phyloP scores from a whole-genome alignment of 2,329 filamentous ascomycete genomes.

The Botrytis medusae region DNA sequence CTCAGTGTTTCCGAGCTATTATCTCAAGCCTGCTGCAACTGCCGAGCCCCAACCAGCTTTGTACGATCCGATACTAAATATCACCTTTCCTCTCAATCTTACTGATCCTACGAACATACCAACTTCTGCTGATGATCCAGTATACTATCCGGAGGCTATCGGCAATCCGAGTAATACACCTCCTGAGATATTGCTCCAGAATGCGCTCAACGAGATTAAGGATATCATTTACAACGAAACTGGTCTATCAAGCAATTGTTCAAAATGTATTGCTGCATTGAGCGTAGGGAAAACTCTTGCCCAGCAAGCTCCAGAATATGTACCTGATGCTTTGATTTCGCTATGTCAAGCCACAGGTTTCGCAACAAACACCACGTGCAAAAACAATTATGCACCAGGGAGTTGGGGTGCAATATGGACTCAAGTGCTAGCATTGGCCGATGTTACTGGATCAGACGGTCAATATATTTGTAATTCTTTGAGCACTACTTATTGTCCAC shows the following conservation, averaged over 20 bases:
- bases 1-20: slow-evolving; percentile 51
- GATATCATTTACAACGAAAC: slow-evolving; percentile 45
- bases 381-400: slow-evolving; percentile 47
- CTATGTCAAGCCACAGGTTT: slow-evolving; percentile 52
- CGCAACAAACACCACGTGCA: slow-evolving; percentile 49
- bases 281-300: slow-evolving; percentile 52
- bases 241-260: slow-evolving; percentile 47
- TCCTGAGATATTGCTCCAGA: slow-evolving; percentile 45
- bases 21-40: slow-evolving; percentile 46
- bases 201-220: slow-evolving; percentile 46
- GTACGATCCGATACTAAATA: slow-evolving; percentile 53
- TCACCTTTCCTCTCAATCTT: slow-evolving; percentile 54
- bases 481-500: slow-evolving; percentile 48
- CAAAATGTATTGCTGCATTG: slow-evolving; percentile 53
- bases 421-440: slow-evolving; percentile 54
- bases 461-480: slow-evolving; percentile 56
- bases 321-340: slow-evolving; percentile 51
- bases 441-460: slow-evolving; percentile 55
- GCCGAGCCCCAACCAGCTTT: slow-evolving; percentile 54
- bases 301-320: slow-evolving; percentile 47
- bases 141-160: slow-evolving; percentile 49
- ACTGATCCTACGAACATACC: slow-evolving; percentile 55
- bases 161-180: slow-evolving; percentile 46
- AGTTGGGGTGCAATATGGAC: slow-evolving; percentile 58
- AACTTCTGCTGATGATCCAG: slow-evolving; percentile 48